Evolutionary conservation across 192 early-diverging fungal genomes (phyloP).

Genomic region (Phlyctochytrium planicorne): DNA sequence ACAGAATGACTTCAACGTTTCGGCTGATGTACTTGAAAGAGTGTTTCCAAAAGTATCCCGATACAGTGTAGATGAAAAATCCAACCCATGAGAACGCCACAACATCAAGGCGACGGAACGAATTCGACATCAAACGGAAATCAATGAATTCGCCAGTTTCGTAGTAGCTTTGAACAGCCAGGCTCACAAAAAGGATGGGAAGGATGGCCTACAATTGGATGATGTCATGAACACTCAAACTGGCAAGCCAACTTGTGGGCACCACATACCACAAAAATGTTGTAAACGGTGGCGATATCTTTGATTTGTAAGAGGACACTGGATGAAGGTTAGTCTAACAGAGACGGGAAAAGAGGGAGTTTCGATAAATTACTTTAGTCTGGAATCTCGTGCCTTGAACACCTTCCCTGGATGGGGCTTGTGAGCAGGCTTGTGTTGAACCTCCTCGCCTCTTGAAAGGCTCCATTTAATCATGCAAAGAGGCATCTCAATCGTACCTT

Average conservation of each 20-base stretch:
- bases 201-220: slow-evolving; percentile 1
- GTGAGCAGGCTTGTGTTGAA: neutral
- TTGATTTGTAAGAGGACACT: neutral
- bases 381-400: neutral
- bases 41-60: neutral
- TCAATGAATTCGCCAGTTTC: neutral
- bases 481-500: neutral
- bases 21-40: neutral
- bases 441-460: neutral
- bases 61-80: neutral
- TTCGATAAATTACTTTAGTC: neutral
- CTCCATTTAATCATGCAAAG: neutral
- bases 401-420: neutral
- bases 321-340: neutral
- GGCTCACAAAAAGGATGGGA: neutral
- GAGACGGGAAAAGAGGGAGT: neutral
- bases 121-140: neutral
- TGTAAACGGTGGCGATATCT: slow-evolving; percentile 1
- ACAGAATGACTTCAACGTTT: neutral
- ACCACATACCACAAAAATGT: neutral
- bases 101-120: neutral
- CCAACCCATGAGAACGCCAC: neutral
- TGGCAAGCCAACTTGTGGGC: neutral
- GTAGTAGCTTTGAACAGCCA: neutral
- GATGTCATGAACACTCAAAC: too few species aligned